phyloP scores from a whole-genome alignment of 2,329 filamentous ascomycete genomes.

The Didymellaceae sp. region DNA sequence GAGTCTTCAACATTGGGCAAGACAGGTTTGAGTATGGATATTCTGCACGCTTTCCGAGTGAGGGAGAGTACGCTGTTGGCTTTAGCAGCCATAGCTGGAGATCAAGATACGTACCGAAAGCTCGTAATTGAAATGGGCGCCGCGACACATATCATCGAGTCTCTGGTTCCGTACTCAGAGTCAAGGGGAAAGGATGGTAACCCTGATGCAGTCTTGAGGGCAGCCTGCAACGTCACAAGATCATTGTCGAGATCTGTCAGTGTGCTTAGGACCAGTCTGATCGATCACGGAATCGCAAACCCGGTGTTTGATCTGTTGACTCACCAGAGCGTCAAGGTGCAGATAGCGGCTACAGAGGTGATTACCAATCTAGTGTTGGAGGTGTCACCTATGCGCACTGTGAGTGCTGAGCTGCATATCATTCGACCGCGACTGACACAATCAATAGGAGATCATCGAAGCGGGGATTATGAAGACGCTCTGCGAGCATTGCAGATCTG shows the following conservation, averaged over 20 bases:
- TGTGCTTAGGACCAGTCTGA: conserved; percentile 81
- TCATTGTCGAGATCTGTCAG: conserved; percentile 85
- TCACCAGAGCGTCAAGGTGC: conserved; percentile 77
- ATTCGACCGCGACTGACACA: conserved; percentile 16
- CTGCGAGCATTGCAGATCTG: conserved; percentile 83
- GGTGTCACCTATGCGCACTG: conserved; percentile 89
- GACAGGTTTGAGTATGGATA: conserved; percentile 53
- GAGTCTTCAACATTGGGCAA: conserved; percentile 44
- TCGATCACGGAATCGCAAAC: conserved; percentile 81
- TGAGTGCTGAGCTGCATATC: conserved; percentile 54
- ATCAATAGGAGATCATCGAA: conserved; percentile 67
- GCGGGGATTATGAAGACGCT: conserved; percentile 77
- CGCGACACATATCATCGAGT: conserved; percentile 82
- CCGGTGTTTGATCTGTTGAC: conserved; percentile 78
- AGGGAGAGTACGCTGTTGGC: conserved; percentile 79
- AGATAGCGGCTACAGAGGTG: conserved; percentile 83
- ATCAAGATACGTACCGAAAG: conserved; percentile 85
- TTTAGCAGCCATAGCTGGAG: conserved; percentile 79
- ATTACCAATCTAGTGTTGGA: conserved; percentile 86
- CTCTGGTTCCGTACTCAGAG: conserved; percentile 68
- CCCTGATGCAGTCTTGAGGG: conserved; percentile 77
- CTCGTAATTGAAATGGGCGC: conserved; percentile 81
- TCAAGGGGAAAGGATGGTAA: conserved; percentile 70
- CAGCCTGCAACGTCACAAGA: conserved; percentile 81
- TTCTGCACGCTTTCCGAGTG: conserved; percentile 74